phyloP scores from a whole-genome alignment of 176 grass and related monocot species.

The Aegilops bicornis region DNA sequence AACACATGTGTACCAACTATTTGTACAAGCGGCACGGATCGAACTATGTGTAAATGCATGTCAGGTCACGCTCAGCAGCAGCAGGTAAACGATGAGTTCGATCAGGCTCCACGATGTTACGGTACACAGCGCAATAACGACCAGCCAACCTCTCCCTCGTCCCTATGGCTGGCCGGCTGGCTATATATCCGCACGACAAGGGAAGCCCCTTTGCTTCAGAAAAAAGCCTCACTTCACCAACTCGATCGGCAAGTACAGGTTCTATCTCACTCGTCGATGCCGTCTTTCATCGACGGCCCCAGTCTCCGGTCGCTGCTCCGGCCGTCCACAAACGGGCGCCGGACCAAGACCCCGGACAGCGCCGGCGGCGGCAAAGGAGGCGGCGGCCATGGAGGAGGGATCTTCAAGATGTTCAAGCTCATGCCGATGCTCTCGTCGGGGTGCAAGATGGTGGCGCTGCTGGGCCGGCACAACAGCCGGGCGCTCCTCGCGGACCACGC shows the following conservation, averaged over 20 bases:
- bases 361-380: not conserved
- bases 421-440: constrained; percentile 90
- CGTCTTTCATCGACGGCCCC: constrained; percentile 61
- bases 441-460: constrained; percentile 93
- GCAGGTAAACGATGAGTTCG: not conserved
- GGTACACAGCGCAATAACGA: constrained; percentile 36
- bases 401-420: constrained; percentile 97
- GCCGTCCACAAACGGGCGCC: constrained; percentile 58
- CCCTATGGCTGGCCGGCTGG: not conserved
- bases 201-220: constrained; percentile 37
- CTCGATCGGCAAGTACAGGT: not conserved
- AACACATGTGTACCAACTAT: too few relatives aligned
- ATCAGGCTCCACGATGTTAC: not conserved
- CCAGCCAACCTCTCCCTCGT: constrained; percentile 30
- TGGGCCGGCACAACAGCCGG: constrained; percentile 54
- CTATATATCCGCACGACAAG: constrained; percentile 49
- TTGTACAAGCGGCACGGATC: not conserved
- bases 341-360: constrained; percentile 37
- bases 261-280: constrained; percentile 40
- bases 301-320: constrained; percentile 59
- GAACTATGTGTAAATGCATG: not conserved
- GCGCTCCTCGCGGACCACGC: constrained; percentile 81
- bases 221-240: constrained; percentile 30
- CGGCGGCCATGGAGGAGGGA: constrained; percentile 18
- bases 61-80: not conserved